A percentile compares a stretch with the other conserved stretches of the same genome.
These are phyloP conservation scores for Adansonia digitata DNA, from an alignment of 345 rosid species.

Conservation along the genomic window DNA sequence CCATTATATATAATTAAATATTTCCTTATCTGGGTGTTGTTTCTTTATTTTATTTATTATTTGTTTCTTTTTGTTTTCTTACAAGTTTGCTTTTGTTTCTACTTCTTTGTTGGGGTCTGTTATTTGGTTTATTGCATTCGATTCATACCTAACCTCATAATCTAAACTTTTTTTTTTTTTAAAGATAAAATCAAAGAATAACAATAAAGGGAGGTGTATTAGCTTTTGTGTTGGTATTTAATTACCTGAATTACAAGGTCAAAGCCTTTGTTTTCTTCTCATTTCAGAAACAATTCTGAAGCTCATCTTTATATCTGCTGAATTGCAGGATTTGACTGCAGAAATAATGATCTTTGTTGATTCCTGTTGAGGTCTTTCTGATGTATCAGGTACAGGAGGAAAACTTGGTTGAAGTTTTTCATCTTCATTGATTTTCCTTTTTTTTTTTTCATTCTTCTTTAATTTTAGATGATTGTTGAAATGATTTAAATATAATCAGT, in stretches of 20 bases:
- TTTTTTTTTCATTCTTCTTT: not conserved
- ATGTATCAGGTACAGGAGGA: constrained; percentile 23
- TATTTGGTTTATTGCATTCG: constrained; percentile 24
- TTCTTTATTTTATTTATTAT: not conserved
- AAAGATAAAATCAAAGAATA: not conserved
- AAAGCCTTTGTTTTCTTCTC: constrained; percentile 15
- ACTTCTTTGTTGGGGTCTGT: constrained; percentile 15
- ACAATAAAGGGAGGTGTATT: constrained; percentile 2
- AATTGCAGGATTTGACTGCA: constrained; percentile 26
- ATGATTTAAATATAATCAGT: not conserved
- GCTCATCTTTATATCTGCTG: constrained; percentile 17
- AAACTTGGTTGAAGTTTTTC: not conserved
- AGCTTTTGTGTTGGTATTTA: constrained; percentile 9
- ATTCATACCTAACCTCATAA: constrained; percentile 30
- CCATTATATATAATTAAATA: not conserved
- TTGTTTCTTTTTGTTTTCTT: not conserved
- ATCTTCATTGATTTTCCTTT: not conserved
- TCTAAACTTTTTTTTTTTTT: not conserved
- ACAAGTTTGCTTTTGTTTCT: constrained; percentile 11
- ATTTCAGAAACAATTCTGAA: constrained; percentile 21
- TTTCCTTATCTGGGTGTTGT: constrained; percentile 18
- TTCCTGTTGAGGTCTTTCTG: constrained; percentile 7
- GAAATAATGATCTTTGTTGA: constrained; percentile 10
- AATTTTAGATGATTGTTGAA: not conserved
- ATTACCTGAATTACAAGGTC: constrained; percentile 18